phyloP scores from a whole-genome alignment of 2,329 filamentous ascomycete species.

The Trichoderma sp. region DNA sequence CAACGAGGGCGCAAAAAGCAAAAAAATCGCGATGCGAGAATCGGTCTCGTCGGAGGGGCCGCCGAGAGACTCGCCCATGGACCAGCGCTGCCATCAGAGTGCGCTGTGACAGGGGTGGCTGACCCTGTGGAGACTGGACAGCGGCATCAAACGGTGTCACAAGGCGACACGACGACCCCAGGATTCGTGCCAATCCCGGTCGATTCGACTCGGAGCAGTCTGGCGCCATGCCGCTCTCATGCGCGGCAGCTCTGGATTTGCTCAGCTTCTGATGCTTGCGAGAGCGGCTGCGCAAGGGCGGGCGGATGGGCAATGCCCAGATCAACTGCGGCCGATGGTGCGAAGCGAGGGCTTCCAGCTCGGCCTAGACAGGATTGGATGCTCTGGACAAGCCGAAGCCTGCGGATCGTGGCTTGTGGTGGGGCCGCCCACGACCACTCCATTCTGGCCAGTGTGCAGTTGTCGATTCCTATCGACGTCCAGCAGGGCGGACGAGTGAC shows the following conservation, averaged over 20 bases:
- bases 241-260: slow-evolving; percentile 10
- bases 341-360: slow-evolving; percentile 5
- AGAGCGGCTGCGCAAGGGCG: slow-evolving; percentile 19
- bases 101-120: slow-evolving; percentile 31
- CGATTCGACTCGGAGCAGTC: slow-evolving; percentile 5
- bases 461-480: slow-evolving; percentile 20
- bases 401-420: slow-evolving; percentile 29
- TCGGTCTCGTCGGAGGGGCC: slow-evolving; percentile 26
- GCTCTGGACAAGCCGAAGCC: slow-evolving; percentile 13
- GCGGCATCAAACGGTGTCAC: slow-evolving; percentile 32
- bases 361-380: slow-evolving; percentile 15
- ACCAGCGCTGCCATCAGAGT: slow-evolving; percentile 30
- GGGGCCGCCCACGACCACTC: slow-evolving; percentile 31
- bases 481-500: slow-evolving; percentile 18
- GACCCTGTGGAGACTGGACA: slow-evolving; percentile 30
- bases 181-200: slow-evolving; percentile 27
- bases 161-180: slow-evolving; percentile 29
- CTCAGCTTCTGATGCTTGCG: slow-evolving; percentile 18
- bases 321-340: not conserved
- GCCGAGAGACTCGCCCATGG: slow-evolving; percentile 25
- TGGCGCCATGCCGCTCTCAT: slow-evolving; percentile 13
- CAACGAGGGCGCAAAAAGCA: not conserved
- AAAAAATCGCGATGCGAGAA: slow-evolving; percentile 23
- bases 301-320: slow-evolving; percentile 12
- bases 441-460: slow-evolving; percentile 25